These are phyloP conservation scores for Neckera pumila DNA, from an alignment of 225 moss, liverwort and hornwort genomes.

Conservation along the genomic window DNA sequence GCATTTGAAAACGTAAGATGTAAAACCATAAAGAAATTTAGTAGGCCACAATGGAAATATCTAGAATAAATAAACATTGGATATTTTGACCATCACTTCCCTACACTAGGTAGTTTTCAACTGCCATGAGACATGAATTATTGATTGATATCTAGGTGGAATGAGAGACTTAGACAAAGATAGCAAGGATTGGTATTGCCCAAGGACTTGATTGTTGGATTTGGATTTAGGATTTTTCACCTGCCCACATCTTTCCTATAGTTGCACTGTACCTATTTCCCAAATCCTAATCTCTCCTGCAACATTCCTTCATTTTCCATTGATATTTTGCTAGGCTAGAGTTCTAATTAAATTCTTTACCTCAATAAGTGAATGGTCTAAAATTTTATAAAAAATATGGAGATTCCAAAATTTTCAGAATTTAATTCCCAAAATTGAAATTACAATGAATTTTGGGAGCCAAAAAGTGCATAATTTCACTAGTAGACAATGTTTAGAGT, in stretches of 20 bases:
- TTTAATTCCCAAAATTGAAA: no score
- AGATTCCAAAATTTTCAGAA: no score
- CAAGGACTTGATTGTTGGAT: accelerated
- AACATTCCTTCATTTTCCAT: not conserved
- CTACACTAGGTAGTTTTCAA: not conserved
- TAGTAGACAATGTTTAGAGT: no score
- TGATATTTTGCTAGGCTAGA: not conserved
- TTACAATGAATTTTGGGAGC: no score
- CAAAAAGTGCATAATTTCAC: no score
- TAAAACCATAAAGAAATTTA: no score
- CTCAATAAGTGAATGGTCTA: no score
- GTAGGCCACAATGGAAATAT: no score
- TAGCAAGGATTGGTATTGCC: accelerated
- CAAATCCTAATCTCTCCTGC: not conserved
- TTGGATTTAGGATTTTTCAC: not conserved
- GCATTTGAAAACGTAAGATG: no score
- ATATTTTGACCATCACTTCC: not conserved
- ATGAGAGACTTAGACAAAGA: no score
- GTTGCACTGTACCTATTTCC: not conserved
- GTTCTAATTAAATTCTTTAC: not conserved
- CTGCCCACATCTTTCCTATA: not conserved
- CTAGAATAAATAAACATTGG: not conserved
- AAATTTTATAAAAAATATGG: no score
- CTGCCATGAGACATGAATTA: not conserved
- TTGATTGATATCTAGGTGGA: accelerated